These are phyloP conservation scores for Flaveria bidentis DNA, from an alignment of 129 eudicot genomes.

Conservation along the genomic window DNA sequence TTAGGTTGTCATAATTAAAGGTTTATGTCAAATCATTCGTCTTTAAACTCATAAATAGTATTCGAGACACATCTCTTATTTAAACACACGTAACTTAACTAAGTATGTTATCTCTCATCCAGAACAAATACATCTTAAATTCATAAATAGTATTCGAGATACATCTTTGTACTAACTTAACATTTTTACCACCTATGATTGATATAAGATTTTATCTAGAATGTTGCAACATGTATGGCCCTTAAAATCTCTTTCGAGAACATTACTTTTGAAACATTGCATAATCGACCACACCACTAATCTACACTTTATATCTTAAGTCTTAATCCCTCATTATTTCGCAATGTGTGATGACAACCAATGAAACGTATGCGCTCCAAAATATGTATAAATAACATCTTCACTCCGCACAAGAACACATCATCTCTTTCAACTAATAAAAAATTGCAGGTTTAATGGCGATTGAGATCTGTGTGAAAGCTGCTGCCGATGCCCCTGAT, in stretches of 20 bases:
- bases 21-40: no score
- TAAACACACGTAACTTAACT: no score
- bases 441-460: slow-evolving; percentile 36
- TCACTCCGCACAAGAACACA: slow-evolving; percentile 2
- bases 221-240: no score
- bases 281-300: neutral
- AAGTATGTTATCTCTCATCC: no score
- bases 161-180: no score
- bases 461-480: slow-evolving; percentile 75
- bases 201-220: no score
- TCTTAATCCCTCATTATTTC: neutral
- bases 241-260: neutral
- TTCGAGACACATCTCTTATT: no score
- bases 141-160: no score
- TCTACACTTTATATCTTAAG: neutral
- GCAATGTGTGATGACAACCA: neutral
- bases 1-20: no score
- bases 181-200: no score
- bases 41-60: no score
- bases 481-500: slow-evolving; percentile 75
- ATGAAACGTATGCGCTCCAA: slow-evolving; percentile 14
- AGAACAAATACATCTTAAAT: no score
- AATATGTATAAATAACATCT: neutral
- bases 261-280: neutral
- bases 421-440: neutral